Evolutionary conservation across 1,139 yeast genomes (phyloP), one percentile per base, ranked within the genome.

Genomic region (Magnusiomyces sp.): DNA sequence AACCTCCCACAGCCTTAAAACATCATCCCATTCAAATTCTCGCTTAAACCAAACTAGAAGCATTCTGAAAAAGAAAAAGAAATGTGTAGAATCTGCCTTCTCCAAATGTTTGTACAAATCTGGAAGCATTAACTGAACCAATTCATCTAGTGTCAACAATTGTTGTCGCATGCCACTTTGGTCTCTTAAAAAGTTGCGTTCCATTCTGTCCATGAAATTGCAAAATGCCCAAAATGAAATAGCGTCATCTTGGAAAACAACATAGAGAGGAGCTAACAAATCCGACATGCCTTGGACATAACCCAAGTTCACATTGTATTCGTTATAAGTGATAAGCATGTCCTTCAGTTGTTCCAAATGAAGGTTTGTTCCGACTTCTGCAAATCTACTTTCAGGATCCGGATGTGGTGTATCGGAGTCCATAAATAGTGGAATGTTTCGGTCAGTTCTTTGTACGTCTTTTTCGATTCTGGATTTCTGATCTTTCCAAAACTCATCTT

Each of bases 211-310:
- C 98, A 94, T 92, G 59, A 88, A 87, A 45, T 81, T 79, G 17
- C 80, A 74, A 69, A 92, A 92, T 16, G 92, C 83, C 95, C 96
- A 89, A 64, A 92, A 92, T 2, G 95, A 74, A 33, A 88, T 62
- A 0, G 82, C 72, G 59, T 90, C 97, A 64, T 90, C 95, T 60
- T 81, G 80, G 42, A 87, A 69, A 6, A 80, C 76, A 42, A 81
- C 85, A 63, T 89, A 94, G 5, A 92, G 67, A 0, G 97, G 97
- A 0, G 96, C 83, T 40, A 94, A 71, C 50, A 92, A 71, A 65
- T 92, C 99, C 7, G 95, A 82, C 99, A 92, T 92, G 1, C 99
- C 99, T 68, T 92, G 99, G 20, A 92, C 96, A 62, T 92, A 92
- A 0, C 98, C 98, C 58, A 94, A 69, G 57, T 88, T 83, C 46